Evolutionary conservation across 73 alveolate genomes (phyloP).

Genomic region (Breviolum minutum): DNA sequence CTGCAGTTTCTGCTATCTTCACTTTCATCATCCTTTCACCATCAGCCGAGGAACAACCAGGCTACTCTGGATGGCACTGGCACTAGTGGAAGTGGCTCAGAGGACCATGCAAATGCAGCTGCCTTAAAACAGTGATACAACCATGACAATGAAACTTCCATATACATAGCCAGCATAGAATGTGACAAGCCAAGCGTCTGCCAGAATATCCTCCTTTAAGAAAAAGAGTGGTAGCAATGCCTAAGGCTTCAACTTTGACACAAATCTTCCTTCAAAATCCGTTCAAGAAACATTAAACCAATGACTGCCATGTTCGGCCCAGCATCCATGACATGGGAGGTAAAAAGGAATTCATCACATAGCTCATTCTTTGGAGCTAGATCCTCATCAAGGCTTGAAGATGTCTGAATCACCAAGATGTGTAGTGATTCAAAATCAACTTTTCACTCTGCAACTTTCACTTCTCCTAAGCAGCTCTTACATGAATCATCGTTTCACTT

Average conservation of each 20-base stretch:
- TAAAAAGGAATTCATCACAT: slow-evolving; percentile 77
- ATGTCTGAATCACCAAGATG: neutral
- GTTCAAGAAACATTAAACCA: too few relatives aligned
- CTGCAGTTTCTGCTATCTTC: too few relatives aligned
- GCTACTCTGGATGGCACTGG: slow-evolving; percentile 29
- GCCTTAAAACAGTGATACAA: slow-evolving; percentile 3
- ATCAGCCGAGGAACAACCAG: slow-evolving; percentile 26
- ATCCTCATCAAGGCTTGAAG: neutral
- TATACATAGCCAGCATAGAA: neutral
- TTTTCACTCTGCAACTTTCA: neutral
- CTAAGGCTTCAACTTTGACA: neutral
- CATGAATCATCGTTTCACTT: too few relatives aligned
- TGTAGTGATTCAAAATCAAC: neutral
- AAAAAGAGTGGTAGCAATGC: slow-evolving; percentile 62
- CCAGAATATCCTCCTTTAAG: slow-evolving; percentile 88
- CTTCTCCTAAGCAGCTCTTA: too few relatives aligned
- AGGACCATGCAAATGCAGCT: slow-evolving; percentile 6
- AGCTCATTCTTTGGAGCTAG: slow-evolving; percentile 92
- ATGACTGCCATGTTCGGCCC: neutral
- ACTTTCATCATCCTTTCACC: too few relatives aligned
- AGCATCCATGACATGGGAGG: slow-evolving; percentile 66
- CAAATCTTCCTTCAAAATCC: too few relatives aligned
- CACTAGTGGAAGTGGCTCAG: slow-evolving; percentile 35
- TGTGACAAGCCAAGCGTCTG: neutral
- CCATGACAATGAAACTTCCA: neutral